Evolutionary conservation across 257 asterid species (phyloP), one percentile per base, ranked within the genome.

Genomic region (Nicotiana benthamiana): DNA sequence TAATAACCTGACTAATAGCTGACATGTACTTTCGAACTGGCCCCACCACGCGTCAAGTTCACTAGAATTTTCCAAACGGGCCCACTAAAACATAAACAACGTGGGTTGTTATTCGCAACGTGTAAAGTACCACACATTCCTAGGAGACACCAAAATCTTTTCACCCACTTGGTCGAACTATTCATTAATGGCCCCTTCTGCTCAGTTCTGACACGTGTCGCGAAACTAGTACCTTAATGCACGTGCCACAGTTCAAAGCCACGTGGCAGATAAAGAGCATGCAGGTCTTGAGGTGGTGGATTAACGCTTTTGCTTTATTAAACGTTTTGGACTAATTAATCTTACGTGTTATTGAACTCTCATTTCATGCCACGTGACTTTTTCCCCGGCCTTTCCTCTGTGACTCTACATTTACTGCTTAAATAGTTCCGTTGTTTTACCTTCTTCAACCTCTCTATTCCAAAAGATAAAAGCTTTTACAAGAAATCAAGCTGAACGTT

Each of bases 341-440:
- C 87, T 81, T 85, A 87, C 85, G 92, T 85, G 92, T 86, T 88
- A 82, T 81, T 53, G 26, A 81, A 64, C 80, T 26, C 79, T 65
- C 80, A 80, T 81, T 78, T 53, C 84, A 68, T 84, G 68, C 89
- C 97, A 89, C 93, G 92, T 90, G 92, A 77, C 90, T 3, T 18
- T 51, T 81, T 77, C 82, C 34, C 83, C 52, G 57, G 75, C 62
- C 59, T 48, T 20, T 56, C 36, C 83, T 63, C 64, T 78, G 76
- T 24, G 32, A 20, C 67, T 59, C 82, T 78, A 82, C 83, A 65
- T 64, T 60, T 77, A 59, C 63, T 53, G 64, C 43, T 16, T 52
- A 30, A n/a, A 54, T 79, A 26, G 67, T 9, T 52, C 36, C 53
- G 20, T 74, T 40, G 2, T 77, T 80, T 22, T 46, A 15, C 16